Evolutionary conservation across 495 filamentous ascomycete genomes (phyloP).

Genomic region (Thermothielavioides terrestris): DNA sequence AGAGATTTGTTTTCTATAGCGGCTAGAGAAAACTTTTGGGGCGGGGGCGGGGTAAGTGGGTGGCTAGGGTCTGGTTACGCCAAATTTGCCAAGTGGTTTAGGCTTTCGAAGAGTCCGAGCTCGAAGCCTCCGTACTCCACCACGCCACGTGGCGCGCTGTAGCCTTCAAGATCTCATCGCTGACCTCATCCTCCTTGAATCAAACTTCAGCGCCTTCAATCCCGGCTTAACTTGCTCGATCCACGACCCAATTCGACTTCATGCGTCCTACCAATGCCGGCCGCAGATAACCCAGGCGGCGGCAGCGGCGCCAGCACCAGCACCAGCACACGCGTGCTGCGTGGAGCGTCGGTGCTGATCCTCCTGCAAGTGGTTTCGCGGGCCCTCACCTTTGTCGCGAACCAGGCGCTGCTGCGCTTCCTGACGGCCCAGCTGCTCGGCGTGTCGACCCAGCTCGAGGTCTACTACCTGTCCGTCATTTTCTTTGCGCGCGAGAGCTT

Average conservation of each 20-base stretch:
- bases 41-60: too few relatives aligned
- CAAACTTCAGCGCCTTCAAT: not conserved
- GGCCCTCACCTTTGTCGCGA: conserved; percentile 78
- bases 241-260: too few relatives aligned
- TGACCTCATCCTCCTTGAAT: not conserved
- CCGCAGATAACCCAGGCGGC: not conserved
- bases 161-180: too few relatives aligned
- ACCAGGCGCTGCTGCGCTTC: conserved; percentile 80
- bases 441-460: conserved; percentile 78
- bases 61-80: too few relatives aligned
- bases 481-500: conserved; percentile 89
- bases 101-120: too few relatives aligned
- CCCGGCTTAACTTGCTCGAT: too few relatives aligned
- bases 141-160: too few relatives aligned
- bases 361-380: conserved; percentile 76
- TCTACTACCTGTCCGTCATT: conserved; percentile 77
- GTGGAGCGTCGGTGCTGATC: conserved; percentile 76
- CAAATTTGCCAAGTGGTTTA: too few relatives aligned
- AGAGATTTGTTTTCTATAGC: too few relatives aligned
- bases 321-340: conserved; percentile 28
- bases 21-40: too few relatives aligned
- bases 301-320: too few relatives aligned
- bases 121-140: too few relatives aligned
- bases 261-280: not conserved
- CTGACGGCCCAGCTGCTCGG: conserved; percentile 77